These are phyloP conservation scores for Diaporthe longicolla DNA, from an alignment of 2,329 filamentous ascomycete genomes.

Conservation along the genomic window DNA sequence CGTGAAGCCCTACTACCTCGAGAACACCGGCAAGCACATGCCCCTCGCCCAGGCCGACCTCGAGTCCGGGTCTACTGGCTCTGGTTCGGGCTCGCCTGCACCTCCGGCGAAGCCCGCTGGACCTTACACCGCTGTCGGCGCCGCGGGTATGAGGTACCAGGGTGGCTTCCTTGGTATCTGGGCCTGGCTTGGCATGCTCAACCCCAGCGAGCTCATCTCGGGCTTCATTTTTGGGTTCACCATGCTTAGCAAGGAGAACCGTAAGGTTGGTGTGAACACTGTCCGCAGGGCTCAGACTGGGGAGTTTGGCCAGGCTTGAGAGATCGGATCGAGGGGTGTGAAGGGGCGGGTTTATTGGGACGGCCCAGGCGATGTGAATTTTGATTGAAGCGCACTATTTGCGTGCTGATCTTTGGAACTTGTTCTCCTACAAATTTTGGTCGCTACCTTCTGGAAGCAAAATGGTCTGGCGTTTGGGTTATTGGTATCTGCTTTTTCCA, in stretches of 20 bases:
- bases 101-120: neutral
- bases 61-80: neutral
- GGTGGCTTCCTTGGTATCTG: constrained; percentile 45
- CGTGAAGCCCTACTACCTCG: constrained; percentile 46
- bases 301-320: constrained; percentile 30
- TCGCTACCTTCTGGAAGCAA: neutral
- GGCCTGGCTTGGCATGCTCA: constrained; percentile 45
- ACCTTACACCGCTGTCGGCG: constrained; percentile 32
- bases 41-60: constrained; percentile 34
- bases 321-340: no score
- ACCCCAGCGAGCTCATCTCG: constrained; percentile 45
- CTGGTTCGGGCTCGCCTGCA: neutral
- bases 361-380: no score
- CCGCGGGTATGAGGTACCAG: constrained; percentile 45
- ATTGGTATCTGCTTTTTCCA: neutral
- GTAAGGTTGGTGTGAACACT: constrained; percentile 30
- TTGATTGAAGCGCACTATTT: neutral
- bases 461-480: neutral
- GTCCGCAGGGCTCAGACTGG: constrained; percentile 39
- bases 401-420: no score
- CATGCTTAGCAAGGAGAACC: constrained; percentile 40
- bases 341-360: neutral
- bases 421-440: no score
- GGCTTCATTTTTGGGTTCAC: constrained; percentile 40
- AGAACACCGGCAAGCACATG: constrained; percentile 35